Base-by-base conservation (phyloP, 2,329 filamentous ascomycete species). In the Colletotrichum paranaense region DNA sequence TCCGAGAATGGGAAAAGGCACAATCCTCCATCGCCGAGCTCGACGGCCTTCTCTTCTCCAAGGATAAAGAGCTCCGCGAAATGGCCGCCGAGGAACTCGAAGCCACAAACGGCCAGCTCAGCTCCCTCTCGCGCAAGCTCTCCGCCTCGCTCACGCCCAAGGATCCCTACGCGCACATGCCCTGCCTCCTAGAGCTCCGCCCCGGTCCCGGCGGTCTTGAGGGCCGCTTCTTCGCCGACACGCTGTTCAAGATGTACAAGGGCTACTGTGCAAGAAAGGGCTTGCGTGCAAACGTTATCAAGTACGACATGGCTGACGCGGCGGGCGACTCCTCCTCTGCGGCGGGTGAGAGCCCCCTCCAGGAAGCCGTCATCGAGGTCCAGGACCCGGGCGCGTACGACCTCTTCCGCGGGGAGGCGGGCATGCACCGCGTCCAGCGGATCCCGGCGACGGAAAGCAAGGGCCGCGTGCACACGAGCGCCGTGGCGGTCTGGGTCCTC, bases 401-500 rank as follows among this genome's bases (percentile, higher is more conserved):
- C 73, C 80, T 91, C 1, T 90, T 99, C 78, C 90, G 96, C 74
- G 92, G 92, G 77, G 97, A 99, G 83, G 94, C 96, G 3, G 97
- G 97, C 38, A 97, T 99, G 76, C 97, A 99, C 81, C 91, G 97
- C 32, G 97, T 99, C 0, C 97, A 99, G 86, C 92, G 97, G 30
- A 92, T 99, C 4, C 97, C 97, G 1, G 92, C 92, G 12, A 99
- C 97, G 0, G 97, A 99, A 82, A 94, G 88, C 76, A 96, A 95
- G 80, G 97, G 97, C 2, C 92, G 97, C 32, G 97, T 95, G 19
- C 97, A 99, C 82, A 99, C 97, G 12, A 97, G 94, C 79, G 95
- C 95, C 14, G 96, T 95, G 3, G 95, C 94, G 6, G 94, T 99
- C 0, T 93, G 98, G 88, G 95, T 99, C 2, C 87, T 99, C 35